These are phyloP conservation scores for Auricularia heimuer DNA, from an alignment of 768 basidiomycete genomes.

Conservation along the genomic window DNA sequence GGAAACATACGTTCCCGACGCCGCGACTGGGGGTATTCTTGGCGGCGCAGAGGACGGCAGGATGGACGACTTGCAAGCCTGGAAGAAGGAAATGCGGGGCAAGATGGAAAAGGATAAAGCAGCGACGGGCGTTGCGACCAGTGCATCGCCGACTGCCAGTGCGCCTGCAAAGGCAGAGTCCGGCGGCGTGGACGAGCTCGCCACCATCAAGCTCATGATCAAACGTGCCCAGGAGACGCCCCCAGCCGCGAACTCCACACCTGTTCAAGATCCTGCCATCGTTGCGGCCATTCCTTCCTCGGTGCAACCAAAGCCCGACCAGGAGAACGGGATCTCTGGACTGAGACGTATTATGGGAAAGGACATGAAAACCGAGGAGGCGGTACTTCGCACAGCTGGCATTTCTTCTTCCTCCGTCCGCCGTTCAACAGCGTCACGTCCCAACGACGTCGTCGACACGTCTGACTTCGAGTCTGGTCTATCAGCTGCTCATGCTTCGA, in stretches of 20 bases:
- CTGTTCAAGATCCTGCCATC: slow-evolving; percentile 3
- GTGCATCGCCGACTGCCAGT: neutral
- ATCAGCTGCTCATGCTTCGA: neutral
- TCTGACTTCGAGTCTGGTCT: slow-evolving; percentile 1
- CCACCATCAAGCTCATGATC: slow-evolving; percentile 76
- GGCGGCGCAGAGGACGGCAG: slow-evolving; percentile 46
- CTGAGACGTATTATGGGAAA: neutral
- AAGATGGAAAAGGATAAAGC: slow-evolving; percentile 51
- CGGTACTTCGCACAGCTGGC: neutral
- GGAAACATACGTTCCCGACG: slow-evolving; percentile 70
- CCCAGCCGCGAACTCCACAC: neutral
- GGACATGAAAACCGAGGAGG: neutral
- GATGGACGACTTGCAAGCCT: slow-evolving; percentile 76
- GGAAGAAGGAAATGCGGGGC: slow-evolving; percentile 78
- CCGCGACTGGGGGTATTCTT: slow-evolving; percentile 43
- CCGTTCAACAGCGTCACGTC: neutral
- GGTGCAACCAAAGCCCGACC: slow-evolving; percentile 2
- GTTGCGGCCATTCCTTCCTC: neutral
- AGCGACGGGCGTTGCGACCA: slow-evolving; percentile 2
- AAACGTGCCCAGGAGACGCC: slow-evolving; percentile 54
- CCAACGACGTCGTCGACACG: neutral
- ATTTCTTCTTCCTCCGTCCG: neutral
- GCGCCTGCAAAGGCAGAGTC: neutral
- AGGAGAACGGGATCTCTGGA: neutral
- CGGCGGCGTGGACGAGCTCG: slow-evolving; percentile 66